These are phyloP conservation scores for Gyromitra esculenta DNA, from an alignment of 2,329 filamentous ascomycete species.

Conservation along the genomic window DNA sequence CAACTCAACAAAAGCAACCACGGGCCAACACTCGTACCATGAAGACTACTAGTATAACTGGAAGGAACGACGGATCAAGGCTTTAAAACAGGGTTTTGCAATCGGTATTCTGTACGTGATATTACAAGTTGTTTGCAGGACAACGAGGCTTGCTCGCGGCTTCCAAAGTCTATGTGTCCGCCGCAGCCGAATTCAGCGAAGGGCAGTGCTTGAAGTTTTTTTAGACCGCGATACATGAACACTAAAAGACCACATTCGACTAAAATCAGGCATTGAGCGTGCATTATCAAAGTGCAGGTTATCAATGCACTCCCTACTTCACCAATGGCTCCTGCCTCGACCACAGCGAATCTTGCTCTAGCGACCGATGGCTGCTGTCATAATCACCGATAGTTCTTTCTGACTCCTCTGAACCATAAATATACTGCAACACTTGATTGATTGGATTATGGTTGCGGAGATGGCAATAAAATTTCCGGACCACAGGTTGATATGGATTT, in stretches of 20 bases:
- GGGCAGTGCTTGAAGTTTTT: background rate
- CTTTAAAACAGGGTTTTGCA: background rate
- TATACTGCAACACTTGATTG: background rate
- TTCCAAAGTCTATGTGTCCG: background rate
- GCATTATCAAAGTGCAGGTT: background rate
- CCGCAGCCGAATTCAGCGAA: constrained; percentile 2
- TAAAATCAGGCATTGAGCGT: background rate
- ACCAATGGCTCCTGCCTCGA: background rate
- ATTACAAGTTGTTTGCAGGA: background rate
- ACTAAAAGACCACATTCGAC: background rate
- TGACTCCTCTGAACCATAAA: background rate
- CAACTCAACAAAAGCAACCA: constrained; percentile 13
- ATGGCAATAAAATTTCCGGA: background rate
- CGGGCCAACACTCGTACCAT: background rate
- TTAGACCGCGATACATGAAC: background rate
- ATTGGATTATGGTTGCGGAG: background rate
- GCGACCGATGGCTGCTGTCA: background rate
- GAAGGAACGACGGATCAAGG: background rate
- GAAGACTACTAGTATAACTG: background rate
- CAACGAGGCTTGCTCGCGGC: background rate
- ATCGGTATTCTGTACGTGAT: background rate
- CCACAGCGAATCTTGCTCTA: background rate
- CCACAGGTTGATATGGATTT: background rate
- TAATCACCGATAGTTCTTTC: background rate
- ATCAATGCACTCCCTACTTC: background rate